These are phyloP conservation scores for Dothistroma pini DNA, from an alignment of 2,329 filamentous ascomycete genomes.

Conservation along the genomic window DNA sequence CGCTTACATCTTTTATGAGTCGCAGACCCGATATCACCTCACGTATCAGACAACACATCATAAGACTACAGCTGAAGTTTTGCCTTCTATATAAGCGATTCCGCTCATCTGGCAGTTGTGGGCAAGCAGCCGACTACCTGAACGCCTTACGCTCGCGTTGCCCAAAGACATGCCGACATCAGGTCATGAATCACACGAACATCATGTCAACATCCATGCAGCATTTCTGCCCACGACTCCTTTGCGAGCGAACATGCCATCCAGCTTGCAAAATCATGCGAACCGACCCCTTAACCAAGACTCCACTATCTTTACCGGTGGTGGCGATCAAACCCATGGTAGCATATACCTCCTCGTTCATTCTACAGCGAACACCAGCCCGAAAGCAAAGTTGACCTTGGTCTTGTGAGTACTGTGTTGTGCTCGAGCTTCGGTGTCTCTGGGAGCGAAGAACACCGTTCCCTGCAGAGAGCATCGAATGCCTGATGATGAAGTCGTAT, in stretches of 20 bases:
- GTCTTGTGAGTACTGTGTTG: background rate
- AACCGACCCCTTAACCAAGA: background rate
- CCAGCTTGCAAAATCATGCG: background rate
- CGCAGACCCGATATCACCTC: background rate
- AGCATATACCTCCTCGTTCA: too few relatives aligned
- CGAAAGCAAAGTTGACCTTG: background rate
- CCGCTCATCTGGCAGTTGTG: background rate
- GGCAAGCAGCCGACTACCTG: background rate
- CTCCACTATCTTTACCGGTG: background rate
- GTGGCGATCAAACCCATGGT: too few relatives aligned
- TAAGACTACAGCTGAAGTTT: background rate
- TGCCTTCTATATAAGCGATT: background rate
- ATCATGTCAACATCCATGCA: background rate
- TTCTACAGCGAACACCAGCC: too few relatives aligned
- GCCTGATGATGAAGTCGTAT: background rate
- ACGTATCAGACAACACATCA: constrained; percentile 1
- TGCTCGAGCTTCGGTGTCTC: background rate
- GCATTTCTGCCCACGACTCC: background rate
- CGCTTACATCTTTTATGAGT: background rate
- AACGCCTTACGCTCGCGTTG: background rate
- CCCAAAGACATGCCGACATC: background rate
- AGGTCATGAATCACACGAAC: background rate
- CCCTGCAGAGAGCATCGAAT: background rate
- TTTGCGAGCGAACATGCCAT: background rate
- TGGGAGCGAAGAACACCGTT: background rate